Evolutionary conservation across 768 basidiomycete species (phyloP).

Genomic region (Kwoniella dendrophila): DNA sequence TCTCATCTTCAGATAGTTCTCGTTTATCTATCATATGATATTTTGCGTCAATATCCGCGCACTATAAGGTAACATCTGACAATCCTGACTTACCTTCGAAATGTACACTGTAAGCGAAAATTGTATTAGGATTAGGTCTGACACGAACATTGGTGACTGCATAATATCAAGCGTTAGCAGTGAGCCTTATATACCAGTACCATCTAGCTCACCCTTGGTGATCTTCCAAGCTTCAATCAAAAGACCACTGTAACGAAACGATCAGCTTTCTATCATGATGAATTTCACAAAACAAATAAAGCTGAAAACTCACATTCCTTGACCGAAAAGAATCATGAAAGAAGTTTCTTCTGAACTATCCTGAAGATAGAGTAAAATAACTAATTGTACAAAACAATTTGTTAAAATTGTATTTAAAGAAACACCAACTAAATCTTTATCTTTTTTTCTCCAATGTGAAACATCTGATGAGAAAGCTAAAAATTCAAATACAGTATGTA

Average conservation of each 20-base stretch:
- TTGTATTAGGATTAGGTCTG: slow-evolving; percentile 65
- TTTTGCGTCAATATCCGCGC: background rate
- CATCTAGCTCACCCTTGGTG: slow-evolving; percentile 57
- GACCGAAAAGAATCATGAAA: slow-evolving; percentile 86
- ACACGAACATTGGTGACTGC: slow-evolving; percentile 86
- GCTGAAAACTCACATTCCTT: slow-evolving; percentile 47
- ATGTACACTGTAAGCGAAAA: slow-evolving; percentile 75
- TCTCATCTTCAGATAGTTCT: slow-evolving; percentile 93
- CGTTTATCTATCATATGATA: slow-evolving; percentile 71
- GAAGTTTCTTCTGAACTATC: slow-evolving; percentile 94
- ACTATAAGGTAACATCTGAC: background rate
- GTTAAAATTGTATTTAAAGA: slow-evolving; percentile 84
- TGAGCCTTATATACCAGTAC: background rate
- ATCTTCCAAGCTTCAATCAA: slow-evolving; percentile 85
- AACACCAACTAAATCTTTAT: slow-evolving; percentile 87
- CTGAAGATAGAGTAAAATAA: slow-evolving; percentile 88
- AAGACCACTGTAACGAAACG: slow-evolving; percentile 40
- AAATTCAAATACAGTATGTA: slow-evolving; percentile 92
- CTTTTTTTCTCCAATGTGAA: slow-evolving; percentile 90
- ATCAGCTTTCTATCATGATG: slow-evolving; percentile 26
- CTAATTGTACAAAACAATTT: slow-evolving; percentile 79
- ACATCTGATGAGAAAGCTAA: slow-evolving; percentile 94
- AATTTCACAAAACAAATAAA: background rate
- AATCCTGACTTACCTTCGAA: slow-evolving; percentile 68
- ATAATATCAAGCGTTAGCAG: slow-evolving; percentile 59